Evolutionary conservation across 129 eudicot genomes (phyloP), one percentile per base, ranked within the genome.

Genomic region (Flaveria ramosissima): DNA sequence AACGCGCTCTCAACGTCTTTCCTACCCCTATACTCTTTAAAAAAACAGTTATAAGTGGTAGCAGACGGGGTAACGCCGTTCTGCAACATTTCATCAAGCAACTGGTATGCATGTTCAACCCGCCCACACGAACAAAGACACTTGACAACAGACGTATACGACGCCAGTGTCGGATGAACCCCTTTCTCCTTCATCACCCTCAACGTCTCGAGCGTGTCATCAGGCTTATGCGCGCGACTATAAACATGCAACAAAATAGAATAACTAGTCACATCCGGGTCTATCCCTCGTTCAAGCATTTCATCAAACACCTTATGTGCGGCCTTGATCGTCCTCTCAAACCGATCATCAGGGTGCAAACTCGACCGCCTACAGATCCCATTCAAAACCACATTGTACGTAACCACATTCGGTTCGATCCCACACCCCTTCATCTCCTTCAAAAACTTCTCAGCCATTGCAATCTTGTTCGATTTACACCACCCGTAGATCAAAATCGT

Each of bases 201-300:
- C 55, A 94, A 77, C 76, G 83, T 91, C 36, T 91, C 90, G 0
- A 94, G 79, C 0, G 86, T 81, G 47, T 86, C 75, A 79, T 79
- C 92, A 5, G 99, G 96, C 83, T 91, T 94, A 81, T 91, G 99
- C 0, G 97, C 99, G 41, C 99, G 83, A 51, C 99, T 91, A 86
- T 89, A 94, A 47, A 94, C 99, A 80, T 94, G 99, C 66, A 94
- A 86, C 70, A 94, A 72, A 63, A 91, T 86, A 1, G 99, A 94
- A 83, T 91, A 94, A 76, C 96, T 94, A 0, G 93, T 91, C 3
- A 91, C 99, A 80, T 91, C 99, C 0, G 97, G 97, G 39, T 94
- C 89, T 7, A 94, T 50, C n/a, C 99, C 97, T 72, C 89, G 83
- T 45, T 84, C 80, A 24, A 43, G 76, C 98, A 94, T 91, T 82